These are phyloP conservation scores for Diaporthe sp. DNA, from an alignment of 2,329 filamentous ascomycete genomes.

Conservation along the genomic window DNA sequence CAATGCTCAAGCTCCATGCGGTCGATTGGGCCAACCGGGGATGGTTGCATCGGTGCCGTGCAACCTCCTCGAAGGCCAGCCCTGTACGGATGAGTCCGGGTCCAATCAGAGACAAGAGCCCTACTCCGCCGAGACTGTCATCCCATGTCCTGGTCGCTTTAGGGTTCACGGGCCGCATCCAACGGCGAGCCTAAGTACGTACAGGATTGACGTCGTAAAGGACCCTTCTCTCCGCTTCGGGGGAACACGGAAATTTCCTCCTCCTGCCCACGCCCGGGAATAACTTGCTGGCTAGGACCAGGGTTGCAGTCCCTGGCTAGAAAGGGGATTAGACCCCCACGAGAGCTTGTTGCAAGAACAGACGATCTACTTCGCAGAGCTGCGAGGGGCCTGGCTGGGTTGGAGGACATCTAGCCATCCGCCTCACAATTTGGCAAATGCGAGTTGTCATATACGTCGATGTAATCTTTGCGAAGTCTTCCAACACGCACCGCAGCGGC, in stretches of 20 bases:
- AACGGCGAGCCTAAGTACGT: neutral
- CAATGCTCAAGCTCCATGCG: neutral
- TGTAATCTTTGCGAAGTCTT: neutral
- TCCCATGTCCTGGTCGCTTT: neutral
- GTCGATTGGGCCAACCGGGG: neutral
- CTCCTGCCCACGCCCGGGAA: neutral
- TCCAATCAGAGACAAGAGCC: neutral
- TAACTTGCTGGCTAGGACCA: neutral
- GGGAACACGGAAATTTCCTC: neutral
- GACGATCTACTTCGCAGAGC: neutral
- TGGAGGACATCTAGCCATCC: neutral
- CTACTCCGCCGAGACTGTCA: neutral
- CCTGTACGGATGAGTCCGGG: neutral
- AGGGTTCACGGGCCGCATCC: slow-evolving; percentile 10
- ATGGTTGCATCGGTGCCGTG: slow-evolving; percentile 1
- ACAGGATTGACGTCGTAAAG: neutral
- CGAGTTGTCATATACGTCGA: neutral
- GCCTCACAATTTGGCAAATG: neutral
- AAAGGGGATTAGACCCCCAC: neutral
- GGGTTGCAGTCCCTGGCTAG: neutral
- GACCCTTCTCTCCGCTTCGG: neutral
- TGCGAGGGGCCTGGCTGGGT: neutral
- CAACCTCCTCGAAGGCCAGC: neutral
- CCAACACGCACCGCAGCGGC: neutral
- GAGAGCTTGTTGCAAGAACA: neutral